Evolutionary conservation across 768 basidiomycete species (phyloP).

Genomic region (Gymnopilus dilepis): DNA sequence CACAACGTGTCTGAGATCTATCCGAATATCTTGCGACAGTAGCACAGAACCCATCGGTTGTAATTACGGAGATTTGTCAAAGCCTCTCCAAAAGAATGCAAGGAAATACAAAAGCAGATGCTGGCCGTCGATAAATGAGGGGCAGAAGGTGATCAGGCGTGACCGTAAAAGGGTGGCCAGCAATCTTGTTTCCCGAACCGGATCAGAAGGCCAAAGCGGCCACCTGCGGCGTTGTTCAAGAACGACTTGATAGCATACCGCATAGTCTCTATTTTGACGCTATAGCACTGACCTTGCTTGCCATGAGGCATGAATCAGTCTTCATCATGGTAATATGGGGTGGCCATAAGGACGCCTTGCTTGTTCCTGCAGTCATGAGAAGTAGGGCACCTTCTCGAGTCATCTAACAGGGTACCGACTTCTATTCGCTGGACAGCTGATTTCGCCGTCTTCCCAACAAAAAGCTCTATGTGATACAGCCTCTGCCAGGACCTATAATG

Average conservation of each 20-base stretch:
- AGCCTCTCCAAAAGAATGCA: constrained; percentile 8
- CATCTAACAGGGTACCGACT: constrained; percentile 29
- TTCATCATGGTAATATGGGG: constrained; percentile 14
- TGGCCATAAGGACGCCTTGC: constrained; percentile 19
- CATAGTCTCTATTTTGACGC: constrained; percentile 12
- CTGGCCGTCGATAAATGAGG: constrained; percentile 21
- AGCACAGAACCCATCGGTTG: constrained; percentile 17
- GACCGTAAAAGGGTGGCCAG: constrained; percentile 8
- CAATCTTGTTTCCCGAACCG: constrained; percentile 20
- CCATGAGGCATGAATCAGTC: constrained; percentile 17
- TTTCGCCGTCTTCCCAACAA: constrained; percentile 32
- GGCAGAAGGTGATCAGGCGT: background rate
- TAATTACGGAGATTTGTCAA: constrained; percentile 26
- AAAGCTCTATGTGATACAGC: constrained; percentile 20
- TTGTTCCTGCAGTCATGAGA: constrained; percentile 25
- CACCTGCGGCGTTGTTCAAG: background rate
- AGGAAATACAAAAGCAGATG: constrained; percentile 6
- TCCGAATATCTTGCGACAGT: background rate
- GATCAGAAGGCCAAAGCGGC: constrained; percentile 21
- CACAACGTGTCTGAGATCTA: background rate
- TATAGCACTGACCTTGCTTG: constrained; percentile 7
- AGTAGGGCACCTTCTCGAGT: constrained; percentile 22
- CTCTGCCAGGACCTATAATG: constrained; percentile 22
- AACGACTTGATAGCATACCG: constrained; percentile 6
- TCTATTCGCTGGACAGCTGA: constrained; percentile 30